These are phyloP conservation scores for Sisymbrium irio DNA, from an alignment of 345 rosid genomes.

Conservation along the genomic window DNA sequence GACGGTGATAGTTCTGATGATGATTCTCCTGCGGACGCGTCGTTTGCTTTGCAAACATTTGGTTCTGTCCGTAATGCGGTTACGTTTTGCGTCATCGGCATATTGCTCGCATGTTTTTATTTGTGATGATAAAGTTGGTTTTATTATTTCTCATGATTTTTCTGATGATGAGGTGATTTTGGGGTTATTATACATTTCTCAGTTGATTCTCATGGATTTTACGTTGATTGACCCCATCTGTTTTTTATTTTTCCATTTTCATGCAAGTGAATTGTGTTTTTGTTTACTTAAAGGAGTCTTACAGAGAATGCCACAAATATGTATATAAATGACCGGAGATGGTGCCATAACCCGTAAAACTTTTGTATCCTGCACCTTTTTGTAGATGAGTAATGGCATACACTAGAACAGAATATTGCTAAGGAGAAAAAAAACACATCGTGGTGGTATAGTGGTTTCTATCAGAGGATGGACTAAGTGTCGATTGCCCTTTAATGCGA, in stretches of 20 bases:
- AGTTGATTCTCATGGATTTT: neutral
- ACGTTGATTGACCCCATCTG: neutral
- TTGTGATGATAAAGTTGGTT: constrained; percentile 21
- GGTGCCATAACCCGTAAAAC: too few relatives aligned
- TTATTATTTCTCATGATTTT: neutral
- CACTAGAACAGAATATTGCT: too few relatives aligned
- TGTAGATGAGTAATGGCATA: too few relatives aligned
- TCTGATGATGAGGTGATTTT: constrained; percentile 2
- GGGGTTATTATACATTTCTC: neutral
- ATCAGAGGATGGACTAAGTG: too few relatives aligned
- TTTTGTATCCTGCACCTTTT: too few relatives aligned
- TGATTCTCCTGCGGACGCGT: constrained; percentile 38
- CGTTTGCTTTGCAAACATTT: constrained; percentile 24
- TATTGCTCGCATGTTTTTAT: constrained; percentile 11
- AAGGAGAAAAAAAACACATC: too few relatives aligned
- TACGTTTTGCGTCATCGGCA: constrained; percentile 16
- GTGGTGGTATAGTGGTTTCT: too few relatives aligned
- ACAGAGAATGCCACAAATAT: neutral
- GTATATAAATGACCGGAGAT: too few relatives aligned
- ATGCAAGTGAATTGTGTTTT: neutral
- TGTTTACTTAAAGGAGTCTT: too few relatives aligned
- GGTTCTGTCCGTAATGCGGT: constrained; percentile 3
- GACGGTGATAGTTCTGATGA: constrained; percentile 25
- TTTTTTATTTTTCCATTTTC: neutral
- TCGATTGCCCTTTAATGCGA: too few relatives aligned